Conservation (phyloP, 2,329 filamentous ascomycete genomes). For the Calonectria montana region DNA sequence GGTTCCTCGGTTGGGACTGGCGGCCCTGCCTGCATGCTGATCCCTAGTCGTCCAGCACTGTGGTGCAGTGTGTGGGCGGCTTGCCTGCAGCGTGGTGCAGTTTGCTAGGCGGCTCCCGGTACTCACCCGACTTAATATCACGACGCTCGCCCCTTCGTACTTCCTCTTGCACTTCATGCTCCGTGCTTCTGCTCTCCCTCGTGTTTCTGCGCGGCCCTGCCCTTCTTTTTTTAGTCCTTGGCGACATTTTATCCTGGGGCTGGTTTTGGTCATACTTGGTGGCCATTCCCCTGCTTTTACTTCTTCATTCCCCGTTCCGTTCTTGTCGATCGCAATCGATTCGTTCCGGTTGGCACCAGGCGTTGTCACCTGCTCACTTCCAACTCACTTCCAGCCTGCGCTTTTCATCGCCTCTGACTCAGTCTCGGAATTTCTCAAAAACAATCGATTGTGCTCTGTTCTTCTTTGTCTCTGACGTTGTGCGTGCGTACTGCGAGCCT, state of each 20-base stretch:
- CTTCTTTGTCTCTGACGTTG: not conserved
- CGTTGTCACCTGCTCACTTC: constrained; percentile 11
- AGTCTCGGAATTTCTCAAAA: constrained; percentile 12
- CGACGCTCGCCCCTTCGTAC: constrained; percentile 30
- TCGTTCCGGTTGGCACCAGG: constrained; percentile 13
- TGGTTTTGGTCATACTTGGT: constrained; percentile 17
- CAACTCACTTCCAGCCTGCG: not conserved
- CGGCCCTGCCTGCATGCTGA: not conserved
- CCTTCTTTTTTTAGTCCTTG: constrained; percentile 23
- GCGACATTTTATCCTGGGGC: constrained; percentile 26
- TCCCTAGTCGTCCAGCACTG: not conserved
- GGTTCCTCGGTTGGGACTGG: not conserved
- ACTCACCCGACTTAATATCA: constrained; percentile 39
- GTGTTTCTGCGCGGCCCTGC: constrained; percentile 26
- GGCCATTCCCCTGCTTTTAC: constrained; percentile 18
- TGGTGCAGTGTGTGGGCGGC: not conserved
- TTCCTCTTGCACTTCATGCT: not conserved
- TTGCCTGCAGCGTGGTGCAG: not conserved
- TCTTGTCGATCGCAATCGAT: constrained; percentile 1
- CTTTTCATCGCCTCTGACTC: constrained; percentile 7
- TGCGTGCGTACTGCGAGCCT: not conserved
- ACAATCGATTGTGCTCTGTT: not conserved
- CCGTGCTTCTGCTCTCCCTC: constrained; percentile 14
- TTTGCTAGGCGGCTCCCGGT: not conserved
- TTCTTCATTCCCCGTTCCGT: constrained; percentile 1